A percentile compares a stretch with the other conserved stretches of the same genome.
These are phyloP conservation scores for Ustulina deusta DNA, from an alignment of 2,329 filamentous ascomycete genomes.

Conservation along the genomic window DNA sequence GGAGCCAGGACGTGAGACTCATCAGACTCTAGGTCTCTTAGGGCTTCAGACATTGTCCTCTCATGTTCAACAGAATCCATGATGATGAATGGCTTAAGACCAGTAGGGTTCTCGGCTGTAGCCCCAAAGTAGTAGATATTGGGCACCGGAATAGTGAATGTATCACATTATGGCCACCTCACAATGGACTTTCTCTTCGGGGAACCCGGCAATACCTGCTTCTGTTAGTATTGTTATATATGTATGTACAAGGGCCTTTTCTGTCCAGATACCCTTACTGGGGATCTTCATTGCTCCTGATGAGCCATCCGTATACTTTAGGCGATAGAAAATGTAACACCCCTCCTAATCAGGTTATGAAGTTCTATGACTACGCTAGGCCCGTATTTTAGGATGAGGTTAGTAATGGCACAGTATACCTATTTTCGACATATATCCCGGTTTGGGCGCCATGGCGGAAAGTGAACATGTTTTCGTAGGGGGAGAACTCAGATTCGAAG, in stretches of 20 bases:
- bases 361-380: neutral
- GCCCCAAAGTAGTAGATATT: constrained; percentile 50
- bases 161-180: constrained; percentile 54
- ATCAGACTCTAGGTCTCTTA: constrained; percentile 23
- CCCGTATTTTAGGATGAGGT: neutral
- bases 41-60: constrained; percentile 45
- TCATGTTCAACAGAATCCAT: constrained; percentile 54
- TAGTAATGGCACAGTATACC: neutral
- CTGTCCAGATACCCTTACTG: constrained; percentile 39
- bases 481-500: too few species aligned
- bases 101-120: constrained; percentile 50
- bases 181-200: constrained; percentile 53
- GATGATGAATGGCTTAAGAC: constrained; percentile 54
- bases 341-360: neutral
- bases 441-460: too few species aligned
- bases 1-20: constrained; percentile 52
- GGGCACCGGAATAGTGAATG: constrained; percentile 53
- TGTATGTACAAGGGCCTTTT: constrained; percentile 35
- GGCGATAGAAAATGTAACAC: neutral
- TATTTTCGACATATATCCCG: too few species aligned
- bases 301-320: neutral
- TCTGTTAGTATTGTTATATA: neutral
- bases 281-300: constrained; percentile 47
- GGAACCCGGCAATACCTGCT: constrained; percentile 46
- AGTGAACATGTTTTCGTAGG: too few species aligned